Conservation (phyloP, 169 alveolate genomes). For the Perkinsus marinus region DNA sequence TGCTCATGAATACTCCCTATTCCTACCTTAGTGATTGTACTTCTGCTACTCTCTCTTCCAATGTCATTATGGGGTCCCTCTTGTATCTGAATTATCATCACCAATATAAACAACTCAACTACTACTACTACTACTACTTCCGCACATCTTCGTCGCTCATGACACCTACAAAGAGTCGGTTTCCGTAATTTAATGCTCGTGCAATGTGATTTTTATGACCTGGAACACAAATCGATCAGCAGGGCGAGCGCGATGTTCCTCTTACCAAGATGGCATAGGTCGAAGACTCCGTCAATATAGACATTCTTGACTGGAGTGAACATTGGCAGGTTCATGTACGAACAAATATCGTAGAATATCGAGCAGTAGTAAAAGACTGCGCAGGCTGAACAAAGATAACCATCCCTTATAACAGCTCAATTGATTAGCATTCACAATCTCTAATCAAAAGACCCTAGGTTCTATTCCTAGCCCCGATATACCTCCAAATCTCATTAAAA, state of each 20-base stretch:
- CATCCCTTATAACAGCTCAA: not conserved
- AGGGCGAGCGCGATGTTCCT: not conserved
- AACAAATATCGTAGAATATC: not conserved
- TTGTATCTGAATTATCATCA: not conserved
- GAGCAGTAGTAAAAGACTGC: not conserved
- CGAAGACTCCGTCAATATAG: conserved; percentile 5
- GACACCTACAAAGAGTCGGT: not conserved
- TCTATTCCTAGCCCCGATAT: no score
- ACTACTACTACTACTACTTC: not conserved
- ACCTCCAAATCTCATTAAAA: no score
- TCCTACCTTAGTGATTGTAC: not conserved
- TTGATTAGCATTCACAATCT: not conserved
- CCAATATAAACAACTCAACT: not conserved
- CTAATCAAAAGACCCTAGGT: no score
- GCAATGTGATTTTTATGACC: not conserved
- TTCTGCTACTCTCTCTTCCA: not conserved
- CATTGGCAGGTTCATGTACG: conserved; percentile 7
- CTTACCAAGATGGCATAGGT: conserved; percentile 7
- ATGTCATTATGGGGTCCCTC: not conserved
- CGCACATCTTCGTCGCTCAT: not conserved
- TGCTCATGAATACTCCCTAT: no score
- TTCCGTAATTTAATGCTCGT: not conserved
- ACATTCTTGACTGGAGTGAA: not conserved
- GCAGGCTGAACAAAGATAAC: not conserved
- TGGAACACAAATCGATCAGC: not conserved